Evolutionary conservation across 805 yeast species (phyloP).

Genomic region (Candida chilensis): DNA sequence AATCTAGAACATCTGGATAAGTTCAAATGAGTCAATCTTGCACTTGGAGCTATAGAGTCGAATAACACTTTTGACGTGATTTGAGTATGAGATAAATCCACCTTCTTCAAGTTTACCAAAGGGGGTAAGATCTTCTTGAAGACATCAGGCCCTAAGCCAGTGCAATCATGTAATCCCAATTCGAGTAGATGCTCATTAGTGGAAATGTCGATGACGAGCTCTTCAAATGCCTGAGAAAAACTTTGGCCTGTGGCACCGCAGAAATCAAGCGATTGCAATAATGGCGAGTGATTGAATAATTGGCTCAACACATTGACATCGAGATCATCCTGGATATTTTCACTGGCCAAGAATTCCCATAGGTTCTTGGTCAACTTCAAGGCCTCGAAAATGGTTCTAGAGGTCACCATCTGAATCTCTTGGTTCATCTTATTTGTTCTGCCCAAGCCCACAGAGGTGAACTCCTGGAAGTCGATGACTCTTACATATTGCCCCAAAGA

Average conservation of each 20-base stretch:
- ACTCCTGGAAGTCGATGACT: conserved; percentile 78
- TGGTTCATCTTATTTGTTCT: conserved; percentile 84
- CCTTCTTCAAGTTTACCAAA: conserved; percentile 45
- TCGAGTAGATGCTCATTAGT: conserved; percentile 21
- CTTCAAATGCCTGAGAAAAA: conserved; percentile 52
- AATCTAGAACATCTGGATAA: conserved; percentile 45
- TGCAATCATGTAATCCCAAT: conserved; percentile 82
- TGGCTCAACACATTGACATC: conserved; percentile 45
- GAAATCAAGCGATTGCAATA: conserved; percentile 68
- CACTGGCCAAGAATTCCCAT: conserved; percentile 74
- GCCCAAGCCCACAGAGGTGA: conserved; percentile 85
- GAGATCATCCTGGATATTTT: conserved; percentile 78
- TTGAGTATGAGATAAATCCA: conserved; percentile 78
- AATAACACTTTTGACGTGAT: conserved; percentile 55
- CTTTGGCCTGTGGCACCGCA: conserved; percentile 74
- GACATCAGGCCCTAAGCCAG: conserved; percentile 55
- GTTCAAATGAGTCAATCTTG: conserved; percentile 51
- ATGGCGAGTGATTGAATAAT: conserved; percentile 44
- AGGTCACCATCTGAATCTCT: conserved; percentile 86
- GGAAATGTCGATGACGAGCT: conserved; percentile 16
- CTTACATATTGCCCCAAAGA: conserved; percentile 55
- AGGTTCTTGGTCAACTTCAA: conserved; percentile 56
- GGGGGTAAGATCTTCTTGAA: conserved; percentile 51
- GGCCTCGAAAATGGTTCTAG: conserved; percentile 58
- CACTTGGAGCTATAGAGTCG: conserved; percentile 40